A percentile compares a stretch with the other conserved stretches of the same genome.
Evolutionary conservation across 768 basidiomycete species (phyloP).

Genomic region (Lyophyllum atratum): DNA sequence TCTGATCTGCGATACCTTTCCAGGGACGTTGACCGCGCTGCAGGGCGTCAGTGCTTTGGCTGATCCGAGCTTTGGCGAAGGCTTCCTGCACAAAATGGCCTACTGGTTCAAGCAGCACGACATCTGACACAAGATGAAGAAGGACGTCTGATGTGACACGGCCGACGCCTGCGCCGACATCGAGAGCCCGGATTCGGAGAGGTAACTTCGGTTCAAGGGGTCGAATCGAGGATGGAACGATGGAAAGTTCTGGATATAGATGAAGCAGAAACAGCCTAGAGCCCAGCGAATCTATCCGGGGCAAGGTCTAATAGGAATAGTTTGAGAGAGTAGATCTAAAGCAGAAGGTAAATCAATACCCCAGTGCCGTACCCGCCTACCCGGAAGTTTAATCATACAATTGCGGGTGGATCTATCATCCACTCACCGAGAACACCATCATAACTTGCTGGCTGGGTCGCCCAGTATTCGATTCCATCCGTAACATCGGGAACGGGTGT

Average conservation of each 20-base stretch:
- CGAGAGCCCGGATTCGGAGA: conserved; percentile 68
- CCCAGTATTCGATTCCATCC: conserved; percentile 88
- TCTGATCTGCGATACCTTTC: conserved; percentile 64
- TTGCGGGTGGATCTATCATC: conserved; percentile 13
- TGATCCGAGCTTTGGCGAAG: conserved; percentile 39
- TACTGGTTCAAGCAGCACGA: conserved; percentile 90
- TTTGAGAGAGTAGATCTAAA: conserved; percentile 11
- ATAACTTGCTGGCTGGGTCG: conserved; percentile 72
- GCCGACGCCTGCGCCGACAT: conserved; percentile 94
- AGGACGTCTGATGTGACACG: conserved; percentile 89
- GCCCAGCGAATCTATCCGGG: conserved; percentile 86
- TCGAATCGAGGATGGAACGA: conserved; percentile 72
- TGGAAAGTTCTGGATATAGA: conserved; percentile 77
- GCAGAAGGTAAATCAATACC: conserved; percentile 41
- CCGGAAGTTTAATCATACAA: neutral
- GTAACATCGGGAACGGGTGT: conserved; percentile 58
- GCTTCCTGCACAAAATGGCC: conserved; percentile 76
- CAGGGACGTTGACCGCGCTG: conserved; percentile 41
- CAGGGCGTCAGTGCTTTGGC: conserved; percentile 22
- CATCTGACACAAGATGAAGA: conserved; percentile 84
- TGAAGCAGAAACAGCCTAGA: conserved; percentile 87
- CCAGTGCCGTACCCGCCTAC: conserved; percentile 46
- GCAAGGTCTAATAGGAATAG: conserved; percentile 63
- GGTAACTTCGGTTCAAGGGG: conserved; percentile 37
- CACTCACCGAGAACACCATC: conserved; percentile 81